A percentile compares a stretch with the other conserved stretches of the same genome.
Evolutionary conservation across 768 basidiomycete genomes (phyloP).

Genomic region (Boletus vinaceobasis): DNA sequence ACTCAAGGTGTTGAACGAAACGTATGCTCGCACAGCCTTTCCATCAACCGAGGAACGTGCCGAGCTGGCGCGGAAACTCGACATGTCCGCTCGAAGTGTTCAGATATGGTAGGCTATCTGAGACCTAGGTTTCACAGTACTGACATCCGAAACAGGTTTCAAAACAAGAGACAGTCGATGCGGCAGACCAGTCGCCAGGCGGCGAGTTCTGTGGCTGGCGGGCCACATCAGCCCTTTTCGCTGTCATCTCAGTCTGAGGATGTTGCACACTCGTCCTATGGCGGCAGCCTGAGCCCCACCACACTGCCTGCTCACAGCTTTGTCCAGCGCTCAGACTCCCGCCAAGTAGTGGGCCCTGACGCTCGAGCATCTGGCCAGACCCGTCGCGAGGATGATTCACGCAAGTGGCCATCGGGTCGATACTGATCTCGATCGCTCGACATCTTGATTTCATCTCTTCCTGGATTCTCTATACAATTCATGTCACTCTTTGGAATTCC

Average conservation of each 20-base stretch:
- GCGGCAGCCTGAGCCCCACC: conserved; percentile 31
- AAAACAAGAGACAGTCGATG: conserved; percentile 84
- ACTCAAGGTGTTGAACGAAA: conserved; percentile 76
- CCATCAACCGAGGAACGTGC: conserved; percentile 86
- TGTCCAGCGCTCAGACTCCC: conserved; percentile 40
- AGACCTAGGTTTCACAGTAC: conserved; percentile 12
- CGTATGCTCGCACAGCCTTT: conserved; percentile 78
- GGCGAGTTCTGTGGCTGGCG: conserved; percentile 41
- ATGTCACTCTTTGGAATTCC: conserved; percentile 34
- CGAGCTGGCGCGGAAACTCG: conserved; percentile 68
- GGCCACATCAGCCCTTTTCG: conserved; percentile 49
- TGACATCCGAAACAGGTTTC: conserved; percentile 58
- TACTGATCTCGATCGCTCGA: conserved; percentile 40
- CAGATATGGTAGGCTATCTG: conserved; percentile 68
- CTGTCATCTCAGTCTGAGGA: conserved; percentile 36
- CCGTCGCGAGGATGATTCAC: conserved; percentile 47
- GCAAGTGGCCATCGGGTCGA: conserved; percentile 46
- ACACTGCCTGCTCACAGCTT: conserved; percentile 35
- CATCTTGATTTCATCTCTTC: conserved; percentile 35
- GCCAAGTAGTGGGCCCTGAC: conserved; percentile 32
- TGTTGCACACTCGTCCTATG: conserved; percentile 35
- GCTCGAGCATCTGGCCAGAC: conserved; percentile 27
- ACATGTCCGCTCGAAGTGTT: conserved; percentile 82
- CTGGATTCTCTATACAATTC: conserved; percentile 33
- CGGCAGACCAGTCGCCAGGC: conserved; percentile 70